phyloP scores from a whole-genome alignment of 352 stramenopile species.

The Globisporangium mamillatum region DNA sequence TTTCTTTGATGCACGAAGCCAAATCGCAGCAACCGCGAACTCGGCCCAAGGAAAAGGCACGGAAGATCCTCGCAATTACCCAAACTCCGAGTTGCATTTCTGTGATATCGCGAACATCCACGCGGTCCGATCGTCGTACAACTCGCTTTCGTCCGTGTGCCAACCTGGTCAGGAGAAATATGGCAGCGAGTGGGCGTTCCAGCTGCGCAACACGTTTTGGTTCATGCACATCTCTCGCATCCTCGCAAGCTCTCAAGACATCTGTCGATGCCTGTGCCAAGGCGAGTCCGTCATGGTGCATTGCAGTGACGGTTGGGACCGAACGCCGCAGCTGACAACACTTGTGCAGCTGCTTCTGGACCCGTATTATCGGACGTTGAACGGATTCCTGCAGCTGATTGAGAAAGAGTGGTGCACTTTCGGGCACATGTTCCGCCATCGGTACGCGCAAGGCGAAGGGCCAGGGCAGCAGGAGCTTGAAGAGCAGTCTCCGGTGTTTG shows the following conservation, averaged over 20 bases:
- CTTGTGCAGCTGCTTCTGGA: constrained; percentile 97
- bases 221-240: constrained; percentile 96
- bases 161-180: constrained; percentile 77
- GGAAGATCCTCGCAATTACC: constrained; percentile 94
- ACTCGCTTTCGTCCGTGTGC: constrained; percentile 70
- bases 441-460: constrained; percentile 94
- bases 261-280: constrained; percentile 93
- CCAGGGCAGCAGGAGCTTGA: constrained; percentile 93
- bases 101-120: constrained; percentile 99
- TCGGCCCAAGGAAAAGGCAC: constrained; percentile 86
- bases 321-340: constrained; percentile 94
- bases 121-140: constrained; percentile 90
- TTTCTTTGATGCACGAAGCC: constrained; percentile 81
- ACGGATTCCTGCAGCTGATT: constrained; percentile 94
- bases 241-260: constrained; percentile 90
- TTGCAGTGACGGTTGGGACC: constrained; percentile 99
- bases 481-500: constrained; percentile 97
- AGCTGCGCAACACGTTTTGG: constrained; percentile 97
- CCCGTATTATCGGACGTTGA: constrained; percentile 96
- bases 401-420: constrained; percentile 99
- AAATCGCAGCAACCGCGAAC: constrained; percentile 85
- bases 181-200: constrained; percentile 74
- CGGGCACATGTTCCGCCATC: constrained; percentile 98
- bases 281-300: constrained; percentile 96
- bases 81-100: constrained; percentile 94